Evolutionary conservation across 2,329 filamentous ascomycete species (phyloP), one percentile per base, ranked within the genome.

Genomic region (Aureobasidium mangrovei): DNA sequence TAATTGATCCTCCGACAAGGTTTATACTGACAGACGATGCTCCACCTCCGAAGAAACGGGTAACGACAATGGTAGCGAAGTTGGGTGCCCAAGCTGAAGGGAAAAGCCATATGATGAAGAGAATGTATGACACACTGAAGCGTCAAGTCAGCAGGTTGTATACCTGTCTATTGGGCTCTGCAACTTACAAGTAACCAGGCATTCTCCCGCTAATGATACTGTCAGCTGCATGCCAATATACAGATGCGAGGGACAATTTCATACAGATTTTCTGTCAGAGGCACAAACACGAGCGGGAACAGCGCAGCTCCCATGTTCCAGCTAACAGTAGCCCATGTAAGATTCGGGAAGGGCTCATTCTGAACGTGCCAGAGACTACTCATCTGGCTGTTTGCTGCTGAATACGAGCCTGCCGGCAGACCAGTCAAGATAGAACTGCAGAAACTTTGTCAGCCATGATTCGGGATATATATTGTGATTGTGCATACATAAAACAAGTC

Each of bases 331-430:
- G 63, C 59, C 54, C 62, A 69, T 45, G 60, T 62, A 1, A 66
- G 63, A 40, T 62, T 60, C 7, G 66, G 65, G 44, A 68, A 69
- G 0, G 51, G 46, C 18, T 64, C 62, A 42, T 73, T 65, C 44
- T 62, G 69, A 27, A 72, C 61, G 39, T 67, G 55, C 55, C 76
- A 72, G 43, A 70, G 68, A 12, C 68, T 60, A 57, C 65, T 66
- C 49, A 72, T 72, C 18, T 42, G 42, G 24, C 54, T 43, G 33
- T 54, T 49, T 9, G 33, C 61, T 26, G 54, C 31, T 12, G 60
- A 59, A 26, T 64, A 63, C 7, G 65, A 64, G 45, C 62, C 62
- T 4, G 66, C 63, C 10, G 63, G 63, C 0, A 64, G 53, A 35
- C 61, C 60, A 7, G 61, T 63, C 29, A 65, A 40, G 43, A 67